phyloP scores from a whole-genome alignment of 2,329 filamentous ascomycete species.

The Zymoseptoria tritici region DNA sequence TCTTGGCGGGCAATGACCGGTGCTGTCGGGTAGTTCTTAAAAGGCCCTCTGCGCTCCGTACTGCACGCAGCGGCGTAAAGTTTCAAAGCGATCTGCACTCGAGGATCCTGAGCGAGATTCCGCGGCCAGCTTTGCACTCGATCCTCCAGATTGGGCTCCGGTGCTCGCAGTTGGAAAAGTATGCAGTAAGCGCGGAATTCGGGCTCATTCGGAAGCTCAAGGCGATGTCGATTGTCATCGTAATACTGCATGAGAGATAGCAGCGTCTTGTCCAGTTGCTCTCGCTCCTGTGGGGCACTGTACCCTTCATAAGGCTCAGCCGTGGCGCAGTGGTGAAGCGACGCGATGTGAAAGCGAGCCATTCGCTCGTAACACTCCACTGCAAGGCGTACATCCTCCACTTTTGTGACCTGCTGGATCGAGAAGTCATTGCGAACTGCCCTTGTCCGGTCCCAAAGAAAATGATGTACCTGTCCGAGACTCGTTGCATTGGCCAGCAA shows the following conservation, averaged over 20 bases:
- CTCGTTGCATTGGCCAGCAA: slow-evolving; percentile 45
- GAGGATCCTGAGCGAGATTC: slow-evolving; percentile 43
- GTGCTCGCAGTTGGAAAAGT: slow-evolving; percentile 47
- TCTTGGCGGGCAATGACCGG: slow-evolving; percentile 52
- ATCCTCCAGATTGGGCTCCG: slow-evolving; percentile 48
- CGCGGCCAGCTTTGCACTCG: slow-evolving; percentile 50
- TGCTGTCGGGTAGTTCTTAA: slow-evolving; percentile 39
- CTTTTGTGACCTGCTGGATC: slow-evolving; percentile 52
- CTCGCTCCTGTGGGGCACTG: slow-evolving; percentile 53
- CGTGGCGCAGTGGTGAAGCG: slow-evolving; percentile 52
- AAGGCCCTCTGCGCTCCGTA: slow-evolving; percentile 43
- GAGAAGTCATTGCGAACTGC: slow-evolving; percentile 59
- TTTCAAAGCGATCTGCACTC: slow-evolving; percentile 50
- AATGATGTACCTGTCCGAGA: slow-evolving; percentile 50
- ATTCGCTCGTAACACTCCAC: slow-evolving; percentile 57
- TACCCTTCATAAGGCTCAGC: slow-evolving; percentile 44
- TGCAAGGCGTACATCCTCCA: slow-evolving; percentile 49
- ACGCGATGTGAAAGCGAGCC: slow-evolving; percentile 56
- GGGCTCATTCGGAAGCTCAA: slow-evolving; percentile 50
- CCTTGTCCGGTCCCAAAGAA: slow-evolving; percentile 59
- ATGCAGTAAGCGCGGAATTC: slow-evolving; percentile 59
- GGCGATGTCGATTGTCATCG: slow-evolving; percentile 45
- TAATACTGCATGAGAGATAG: slow-evolving; percentile 56
- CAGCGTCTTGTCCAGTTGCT: slow-evolving; percentile 57
- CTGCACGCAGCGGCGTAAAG: slow-evolving; percentile 51